phyloP scores from a whole-genome alignment of 768 basidiomycete genomes.

The Chalciporus sphaerocephalus region DNA sequence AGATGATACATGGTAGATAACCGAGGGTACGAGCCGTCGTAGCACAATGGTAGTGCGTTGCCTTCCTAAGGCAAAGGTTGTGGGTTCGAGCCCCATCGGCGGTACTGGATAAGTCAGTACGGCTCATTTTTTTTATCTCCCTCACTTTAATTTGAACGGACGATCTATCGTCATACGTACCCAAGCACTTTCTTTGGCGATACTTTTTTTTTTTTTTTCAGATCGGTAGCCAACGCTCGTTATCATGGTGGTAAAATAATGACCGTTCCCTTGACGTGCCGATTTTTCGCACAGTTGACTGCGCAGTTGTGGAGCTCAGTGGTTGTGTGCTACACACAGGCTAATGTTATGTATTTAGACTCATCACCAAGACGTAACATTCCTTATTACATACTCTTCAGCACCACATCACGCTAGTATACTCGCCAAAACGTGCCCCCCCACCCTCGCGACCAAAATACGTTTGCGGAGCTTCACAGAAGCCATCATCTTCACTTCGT shows the following conservation, averaged over 20 bases:
- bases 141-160: too few relatives aligned
- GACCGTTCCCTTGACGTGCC: too few relatives aligned
- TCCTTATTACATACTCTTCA: too few relatives aligned
- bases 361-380: conserved; percentile 7
- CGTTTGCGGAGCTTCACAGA: background rate
- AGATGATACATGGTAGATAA: background rate
- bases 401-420: too few relatives aligned
- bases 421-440: background rate
- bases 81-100: conserved; percentile 37
- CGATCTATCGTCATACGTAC: too few relatives aligned
- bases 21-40: conserved; percentile 27
- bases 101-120: conserved; percentile 26
- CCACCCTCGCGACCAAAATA: conserved; percentile 1
- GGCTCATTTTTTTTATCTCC: conserved; percentile 21
- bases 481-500: background rate
- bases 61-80: conserved; percentile 39
- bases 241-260: too few relatives aligned
- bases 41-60: conserved; percentile 39
- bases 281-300: too few relatives aligned
- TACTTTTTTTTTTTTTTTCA: background rate
- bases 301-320: too few relatives aligned
- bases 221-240: too few relatives aligned
- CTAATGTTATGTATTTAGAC: too few relatives aligned
- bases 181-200: too few relatives aligned
- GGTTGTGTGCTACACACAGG: too few relatives aligned